Evolutionary conservation across 345 rosid species (phyloP).

Genomic region (Populus deltoides): DNA sequence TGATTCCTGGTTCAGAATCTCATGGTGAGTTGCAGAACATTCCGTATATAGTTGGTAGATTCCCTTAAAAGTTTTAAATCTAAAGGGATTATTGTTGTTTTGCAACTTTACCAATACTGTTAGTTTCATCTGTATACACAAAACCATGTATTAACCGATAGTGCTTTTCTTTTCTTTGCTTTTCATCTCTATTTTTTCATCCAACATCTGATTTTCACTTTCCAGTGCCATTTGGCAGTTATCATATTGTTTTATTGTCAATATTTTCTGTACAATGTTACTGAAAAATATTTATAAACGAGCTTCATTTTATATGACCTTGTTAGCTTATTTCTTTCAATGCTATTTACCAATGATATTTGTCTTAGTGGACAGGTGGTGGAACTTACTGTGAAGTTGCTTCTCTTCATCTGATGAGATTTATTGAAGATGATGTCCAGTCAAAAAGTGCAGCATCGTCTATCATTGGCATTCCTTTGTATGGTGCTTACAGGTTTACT

Average conservation of each 20-base stretch:
- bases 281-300: background rate
- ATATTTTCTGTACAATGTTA: background rate
- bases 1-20: slow-evolving; percentile 87
- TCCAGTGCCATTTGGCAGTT: too few relatives aligned
- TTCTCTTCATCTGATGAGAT: slow-evolving; percentile 82
- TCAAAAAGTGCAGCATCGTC: slow-evolving; percentile 42
- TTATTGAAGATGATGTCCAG: slow-evolving; percentile 58
- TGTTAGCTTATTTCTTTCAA: slow-evolving; percentile 6
- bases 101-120: background rate
- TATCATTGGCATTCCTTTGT: slow-evolving; percentile 41
- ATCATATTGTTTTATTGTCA: background rate
- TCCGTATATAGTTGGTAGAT: background rate
- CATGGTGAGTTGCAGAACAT: slow-evolving; percentile 71
- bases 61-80: background rate
- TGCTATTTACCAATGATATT: slow-evolving; percentile 36
- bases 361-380: slow-evolving; percentile 80
- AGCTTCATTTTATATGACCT: background rate
- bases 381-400: slow-evolving; percentile 92
- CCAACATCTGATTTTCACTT: background rate
- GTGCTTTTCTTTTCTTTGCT: background rate
- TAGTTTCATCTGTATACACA: background rate
- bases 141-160: background rate
- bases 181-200: background rate
- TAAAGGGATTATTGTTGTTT: background rate
- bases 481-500: slow-evolving; percentile 73